Percentiles rank a stretch among this genome's conserved stretches.
phyloP scores from a whole-genome alignment of 2,329 filamentous ascomycete genomes.

The Epichloe festucae region DNA sequence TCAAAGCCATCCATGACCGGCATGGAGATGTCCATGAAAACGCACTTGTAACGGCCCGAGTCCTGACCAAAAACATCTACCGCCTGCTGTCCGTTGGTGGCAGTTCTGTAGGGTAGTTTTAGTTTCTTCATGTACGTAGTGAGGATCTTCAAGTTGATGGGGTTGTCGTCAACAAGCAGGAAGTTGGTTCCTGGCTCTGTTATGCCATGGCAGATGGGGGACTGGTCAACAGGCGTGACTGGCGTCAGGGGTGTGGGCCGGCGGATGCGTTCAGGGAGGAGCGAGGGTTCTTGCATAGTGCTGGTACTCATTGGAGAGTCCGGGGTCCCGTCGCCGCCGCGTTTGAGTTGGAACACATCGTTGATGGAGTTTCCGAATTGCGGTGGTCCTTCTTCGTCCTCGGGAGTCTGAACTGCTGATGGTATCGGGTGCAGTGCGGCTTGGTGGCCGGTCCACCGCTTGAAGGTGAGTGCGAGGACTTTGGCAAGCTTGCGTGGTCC shows the following conservation, averaged over 20 bases:
- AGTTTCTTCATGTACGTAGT: slow-evolving; percentile 17
- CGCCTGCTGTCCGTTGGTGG: slow-evolving; percentile 17
- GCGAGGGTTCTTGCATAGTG: not conserved
- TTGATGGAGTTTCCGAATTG: not conserved
- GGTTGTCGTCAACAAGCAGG: slow-evolving; percentile 24
- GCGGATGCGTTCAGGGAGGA: slow-evolving; percentile 3
- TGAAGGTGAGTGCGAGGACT: slow-evolving; percentile 4
- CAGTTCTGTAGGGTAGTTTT: slow-evolving; percentile 10
- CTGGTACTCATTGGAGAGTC: not conserved
- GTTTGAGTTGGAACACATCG: not conserved
- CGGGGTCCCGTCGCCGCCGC: not conserved
- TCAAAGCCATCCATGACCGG: slow-evolving; percentile 38
- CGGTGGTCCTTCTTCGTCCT: not conserved
- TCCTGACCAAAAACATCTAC: slow-evolving; percentile 11
- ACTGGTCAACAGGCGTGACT: not conserved
- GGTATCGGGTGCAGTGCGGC: not conserved
- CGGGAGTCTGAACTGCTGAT: not conserved
- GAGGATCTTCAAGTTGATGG: slow-evolving; percentile 22
- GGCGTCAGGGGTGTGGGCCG: not conserved
- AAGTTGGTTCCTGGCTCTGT: slow-evolving; percentile 2
- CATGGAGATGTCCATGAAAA: slow-evolving; percentile 38
- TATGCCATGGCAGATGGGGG: not conserved
- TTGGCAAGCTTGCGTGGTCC: slow-evolving; percentile 23
- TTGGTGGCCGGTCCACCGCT: slow-evolving; percentile 4
- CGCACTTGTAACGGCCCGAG: slow-evolving; percentile 10